A percentile compares a stretch with the other conserved stretches of the same genome.
Conservation (phyloP, 805 yeast genomes). For the Spathaspora sp. region DNA sequence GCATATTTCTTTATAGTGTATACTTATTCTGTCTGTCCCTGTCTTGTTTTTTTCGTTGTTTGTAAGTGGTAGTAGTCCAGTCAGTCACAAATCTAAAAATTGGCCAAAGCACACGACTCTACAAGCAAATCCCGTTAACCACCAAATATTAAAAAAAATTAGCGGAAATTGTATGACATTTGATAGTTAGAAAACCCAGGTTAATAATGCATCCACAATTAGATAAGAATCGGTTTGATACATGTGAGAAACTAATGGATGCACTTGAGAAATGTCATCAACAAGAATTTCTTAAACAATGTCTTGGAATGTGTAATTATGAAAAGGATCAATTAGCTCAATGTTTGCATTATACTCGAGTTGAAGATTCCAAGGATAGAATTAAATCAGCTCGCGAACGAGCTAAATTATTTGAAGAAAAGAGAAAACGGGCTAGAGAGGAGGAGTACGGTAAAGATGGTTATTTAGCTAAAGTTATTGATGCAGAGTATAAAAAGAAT, state of each 20-base stretch:
- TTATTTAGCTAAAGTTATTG: slow-evolving; percentile 62
- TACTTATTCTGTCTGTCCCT: neutral
- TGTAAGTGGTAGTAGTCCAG: neutral
- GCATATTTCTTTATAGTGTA: neutral
- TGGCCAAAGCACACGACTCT: neutral
- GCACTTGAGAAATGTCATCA: slow-evolving; percentile 89
- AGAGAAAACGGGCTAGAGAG: slow-evolving; percentile 63
- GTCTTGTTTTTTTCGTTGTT: neutral
- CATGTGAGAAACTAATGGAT: slow-evolving; percentile 77
- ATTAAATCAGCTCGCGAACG: slow-evolving; percentile 52
- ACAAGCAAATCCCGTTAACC: neutral
- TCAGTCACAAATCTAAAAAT: neutral
- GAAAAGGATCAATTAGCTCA: slow-evolving; percentile 73
- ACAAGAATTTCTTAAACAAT: slow-evolving; percentile 60
- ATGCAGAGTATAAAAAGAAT: slow-evolving; percentile 24
- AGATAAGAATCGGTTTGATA: slow-evolving; percentile 39
- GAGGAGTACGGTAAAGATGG: slow-evolving; percentile 78
- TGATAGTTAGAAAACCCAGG: neutral
- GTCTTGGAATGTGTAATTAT: slow-evolving; percentile 80
- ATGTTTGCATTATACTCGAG: slow-evolving; percentile 78
- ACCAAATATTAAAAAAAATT: neutral
- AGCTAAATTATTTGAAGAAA: slow-evolving; percentile 50
- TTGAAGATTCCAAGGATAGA: slow-evolving; percentile 55
- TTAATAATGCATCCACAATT: slow-evolving; percentile 43
- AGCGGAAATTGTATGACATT: neutral